Percentiles rank a stretch among this genome's conserved stretches.
phyloP scores from a whole-genome alignment of 495 filamentous ascomycete species.

The Talaromyces adpressus region DNA sequence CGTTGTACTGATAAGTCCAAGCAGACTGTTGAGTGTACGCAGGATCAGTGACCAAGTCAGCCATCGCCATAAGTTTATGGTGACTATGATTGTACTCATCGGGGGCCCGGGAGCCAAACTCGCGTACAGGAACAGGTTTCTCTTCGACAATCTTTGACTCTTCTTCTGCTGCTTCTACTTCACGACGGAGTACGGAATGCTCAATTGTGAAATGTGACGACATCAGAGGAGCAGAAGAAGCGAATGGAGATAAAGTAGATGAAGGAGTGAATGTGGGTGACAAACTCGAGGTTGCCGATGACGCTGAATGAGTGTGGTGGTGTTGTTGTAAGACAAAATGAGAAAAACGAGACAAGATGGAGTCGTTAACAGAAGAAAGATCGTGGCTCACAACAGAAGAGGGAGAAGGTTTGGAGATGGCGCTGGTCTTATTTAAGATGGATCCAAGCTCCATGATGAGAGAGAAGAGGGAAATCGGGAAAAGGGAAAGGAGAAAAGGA shows the following conservation, averaged over 20 bases:
- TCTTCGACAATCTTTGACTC: neutral
- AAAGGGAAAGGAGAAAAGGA: neutral
- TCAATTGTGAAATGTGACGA: neutral
- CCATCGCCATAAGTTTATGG: conserved; percentile 1
- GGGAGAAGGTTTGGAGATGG: neutral
- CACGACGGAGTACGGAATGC: neutral
- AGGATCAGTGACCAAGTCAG: neutral
- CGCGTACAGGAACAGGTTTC: neutral
- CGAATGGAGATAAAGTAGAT: neutral
- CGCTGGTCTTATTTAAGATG: conserved; percentile 5
- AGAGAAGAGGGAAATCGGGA: neutral
- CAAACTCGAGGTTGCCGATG: neutral
- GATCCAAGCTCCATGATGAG: conserved; percentile 1
- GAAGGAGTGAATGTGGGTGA: neutral
- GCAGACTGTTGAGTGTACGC: neutral
- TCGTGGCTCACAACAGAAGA: neutral
- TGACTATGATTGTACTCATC: neutral
- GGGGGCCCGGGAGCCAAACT: neutral
- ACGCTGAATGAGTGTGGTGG: neutral
- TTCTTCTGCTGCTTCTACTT: neutral
- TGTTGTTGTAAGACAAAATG: neutral
- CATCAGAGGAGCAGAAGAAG: neutral
- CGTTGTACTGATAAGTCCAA: neutral
- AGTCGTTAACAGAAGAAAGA: neutral
- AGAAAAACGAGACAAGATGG: conserved; percentile 3